A percentile compares a stretch with the other conserved stretches of the same genome.
Conservation (phyloP, 495 filamentous ascomycete genomes). For the Trichoderma reesei region DNA sequence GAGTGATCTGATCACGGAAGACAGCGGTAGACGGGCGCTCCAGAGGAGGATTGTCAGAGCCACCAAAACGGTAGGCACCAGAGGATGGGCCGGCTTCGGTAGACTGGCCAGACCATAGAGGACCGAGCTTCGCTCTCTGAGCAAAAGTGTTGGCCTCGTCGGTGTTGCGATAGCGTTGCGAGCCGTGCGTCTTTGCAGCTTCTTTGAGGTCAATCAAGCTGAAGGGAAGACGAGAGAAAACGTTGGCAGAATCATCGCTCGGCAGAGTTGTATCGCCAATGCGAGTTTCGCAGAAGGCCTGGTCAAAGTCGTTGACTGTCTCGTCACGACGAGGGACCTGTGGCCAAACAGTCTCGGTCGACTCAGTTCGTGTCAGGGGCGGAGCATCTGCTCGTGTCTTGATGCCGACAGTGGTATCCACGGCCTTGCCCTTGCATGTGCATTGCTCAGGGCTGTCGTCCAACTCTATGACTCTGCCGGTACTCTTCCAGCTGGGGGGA, state of each 20-base stretch:
- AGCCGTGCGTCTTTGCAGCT: neutral
- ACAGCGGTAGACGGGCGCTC: neutral
- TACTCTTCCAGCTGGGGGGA: neutral
- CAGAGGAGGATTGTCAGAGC: neutral
- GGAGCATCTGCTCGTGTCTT: neutral
- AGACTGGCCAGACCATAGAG: neutral
- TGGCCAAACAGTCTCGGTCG: neutral
- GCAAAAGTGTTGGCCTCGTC: neutral
- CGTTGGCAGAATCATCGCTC: neutral
- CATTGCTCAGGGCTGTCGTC: neutral
- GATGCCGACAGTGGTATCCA: neutral
- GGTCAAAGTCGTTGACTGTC: neutral
- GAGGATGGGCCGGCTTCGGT: neutral
- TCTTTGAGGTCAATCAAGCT: slow-evolving; percentile 3
- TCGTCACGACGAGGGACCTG: neutral
- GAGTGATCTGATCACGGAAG: neutral
- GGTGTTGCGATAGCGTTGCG: neutral
- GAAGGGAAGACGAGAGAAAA: slow-evolving; percentile 5
- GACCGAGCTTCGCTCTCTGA: neutral
- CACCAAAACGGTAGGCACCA: neutral
- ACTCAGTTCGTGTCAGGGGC: neutral
- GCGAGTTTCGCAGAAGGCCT: neutral
- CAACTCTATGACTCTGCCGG: neutral
- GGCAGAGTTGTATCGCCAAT: neutral
- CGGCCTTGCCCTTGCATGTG: neutral